Percentiles rank a stretch among this genome's conserved stretches.
phyloP scores from a whole-genome alignment of 306 rosid genomes.

The Begonia loranthoides region DNA sequence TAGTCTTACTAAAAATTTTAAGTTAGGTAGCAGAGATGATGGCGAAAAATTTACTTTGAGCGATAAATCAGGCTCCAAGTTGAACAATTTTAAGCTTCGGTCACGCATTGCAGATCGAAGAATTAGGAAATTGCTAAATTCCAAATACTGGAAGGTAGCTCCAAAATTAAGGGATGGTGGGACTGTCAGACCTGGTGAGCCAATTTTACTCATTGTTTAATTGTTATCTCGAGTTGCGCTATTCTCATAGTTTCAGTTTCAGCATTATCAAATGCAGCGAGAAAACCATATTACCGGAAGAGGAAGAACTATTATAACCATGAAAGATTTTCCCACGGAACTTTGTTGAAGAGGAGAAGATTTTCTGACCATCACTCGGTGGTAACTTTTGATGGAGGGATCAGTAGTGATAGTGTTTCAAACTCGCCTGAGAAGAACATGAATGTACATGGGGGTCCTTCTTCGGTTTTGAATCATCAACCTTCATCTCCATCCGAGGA shows the following conservation, averaged over 20 bases:
- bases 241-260: slow-evolving; percentile 1
- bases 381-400: slow-evolving; percentile 52
- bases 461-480: slow-evolving; percentile 26
- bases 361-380: slow-evolving; percentile 35
- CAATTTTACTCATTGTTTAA: neutral
- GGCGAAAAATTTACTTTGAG: slow-evolving; percentile 56
- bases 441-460: slow-evolving; percentile 19
- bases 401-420: slow-evolving; percentile 74
- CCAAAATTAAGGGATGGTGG: slow-evolving; percentile 74
- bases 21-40: slow-evolving; percentile 78
- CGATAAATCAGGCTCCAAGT: slow-evolving; percentile 45
- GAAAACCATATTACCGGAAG: slow-evolving; percentile 28
- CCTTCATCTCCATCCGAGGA: slow-evolving; percentile 36
- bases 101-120: slow-evolving; percentile 37
- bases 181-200: slow-evolving; percentile 50
- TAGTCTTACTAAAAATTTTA: slow-evolving; percentile 39
- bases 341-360: slow-evolving; percentile 52
- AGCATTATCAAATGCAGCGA: slow-evolving; percentile 32
- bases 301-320: slow-evolving; percentile 42
- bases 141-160: slow-evolving; percentile 66
- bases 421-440: slow-evolving; percentile 43
- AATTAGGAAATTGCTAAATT: slow-evolving; percentile 57
- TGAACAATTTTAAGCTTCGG: slow-evolving; percentile 42
- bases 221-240: neutral
- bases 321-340: slow-evolving; percentile 36